These are phyloP conservation scores for Ceratocystiopsis sp. DNA, from an alignment of 2,329 filamentous ascomycete genomes.

Conservation along the genomic window DNA sequence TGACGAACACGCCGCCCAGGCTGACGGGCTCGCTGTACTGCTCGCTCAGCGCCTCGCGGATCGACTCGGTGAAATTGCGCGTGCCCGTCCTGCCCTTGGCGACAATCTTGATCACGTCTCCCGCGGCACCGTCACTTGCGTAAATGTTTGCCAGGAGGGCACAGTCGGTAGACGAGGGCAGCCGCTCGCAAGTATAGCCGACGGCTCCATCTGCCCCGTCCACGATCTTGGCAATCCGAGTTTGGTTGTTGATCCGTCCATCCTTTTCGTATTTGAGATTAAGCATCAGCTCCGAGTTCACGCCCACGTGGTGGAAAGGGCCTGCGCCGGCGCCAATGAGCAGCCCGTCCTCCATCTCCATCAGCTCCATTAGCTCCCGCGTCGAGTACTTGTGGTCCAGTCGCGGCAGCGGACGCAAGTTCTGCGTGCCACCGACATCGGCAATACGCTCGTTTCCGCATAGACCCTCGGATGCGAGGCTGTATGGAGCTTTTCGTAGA, in stretches of 20 bases:
- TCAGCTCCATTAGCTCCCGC: conserved; percentile 4
- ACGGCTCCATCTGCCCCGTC: conserved; percentile 1
- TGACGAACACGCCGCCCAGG: conserved; percentile 23
- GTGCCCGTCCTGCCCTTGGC: conserved; percentile 15
- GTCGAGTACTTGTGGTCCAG: conserved; percentile 5
- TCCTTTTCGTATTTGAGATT: conserved; percentile 5
- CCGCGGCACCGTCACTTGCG: conserved; percentile 18
- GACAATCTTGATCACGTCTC: conserved; percentile 20
- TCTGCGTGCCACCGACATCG: conserved; percentile 25
- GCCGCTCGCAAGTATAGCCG: neutral
- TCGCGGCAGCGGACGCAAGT: conserved; percentile 17
- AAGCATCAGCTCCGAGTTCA: conserved; percentile 7
- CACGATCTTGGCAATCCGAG: conserved; percentile 7
- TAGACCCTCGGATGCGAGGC: conserved; percentile 22
- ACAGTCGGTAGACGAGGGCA: conserved; percentile 16
- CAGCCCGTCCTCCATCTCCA: conserved; percentile 5
- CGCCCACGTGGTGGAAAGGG: conserved; percentile 6
- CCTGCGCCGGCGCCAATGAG: conserved; percentile 8
- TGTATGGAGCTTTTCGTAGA: conserved; percentile 20
- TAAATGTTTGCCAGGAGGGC: conserved; percentile 26
- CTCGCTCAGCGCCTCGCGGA: conserved; percentile 14
- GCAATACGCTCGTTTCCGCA: conserved; percentile 22
- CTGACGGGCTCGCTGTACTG: conserved; percentile 19
- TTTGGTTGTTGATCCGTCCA: conserved; percentile 6
- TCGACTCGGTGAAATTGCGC: conserved; percentile 18